Evolutionary conservation across 108 stramenopile genomes (phyloP).

Genomic region (Nitzschia putrida): DNA sequence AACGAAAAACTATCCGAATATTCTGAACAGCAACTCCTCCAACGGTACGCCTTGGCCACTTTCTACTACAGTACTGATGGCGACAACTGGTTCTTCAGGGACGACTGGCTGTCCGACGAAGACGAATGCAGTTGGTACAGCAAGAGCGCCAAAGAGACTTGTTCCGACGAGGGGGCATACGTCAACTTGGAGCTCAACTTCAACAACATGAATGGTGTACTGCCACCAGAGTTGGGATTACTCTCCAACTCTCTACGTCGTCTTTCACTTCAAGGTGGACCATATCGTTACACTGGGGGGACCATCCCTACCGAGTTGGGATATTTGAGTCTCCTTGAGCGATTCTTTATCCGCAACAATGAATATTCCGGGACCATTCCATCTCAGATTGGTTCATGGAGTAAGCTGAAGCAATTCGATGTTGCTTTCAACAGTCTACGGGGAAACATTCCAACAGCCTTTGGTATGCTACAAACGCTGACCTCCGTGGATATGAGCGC

Average conservation of each 20-base stretch:
- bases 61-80: slow-evolving; percentile 47
- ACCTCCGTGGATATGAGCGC: slow-evolving; percentile 42
- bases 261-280: slow-evolving; percentile 23
- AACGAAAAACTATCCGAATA: slow-evolving; percentile 8
- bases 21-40: slow-evolving; percentile 13
- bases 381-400: slow-evolving; percentile 43
- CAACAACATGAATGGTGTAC: slow-evolving; percentile 34
- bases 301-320: slow-evolving; percentile 58
- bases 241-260: slow-evolving; percentile 28
- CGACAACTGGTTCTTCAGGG: slow-evolving; percentile 38
- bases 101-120: slow-evolving; percentile 24
- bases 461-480: slow-evolving; percentile 46
- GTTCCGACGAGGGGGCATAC: slow-evolving; percentile 4
- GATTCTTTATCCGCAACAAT: slow-evolving; percentile 41
- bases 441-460: slow-evolving; percentile 36
- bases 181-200: slow-evolving; percentile 29
- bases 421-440: slow-evolving; percentile 18
- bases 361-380: slow-evolving; percentile 48
- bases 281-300: slow-evolving; percentile 20
- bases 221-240: slow-evolving; percentile 35
- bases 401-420: slow-evolving; percentile 35
- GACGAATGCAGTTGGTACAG: slow-evolving; percentile 43
- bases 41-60: slow-evolving; percentile 44
- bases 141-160: slow-evolving; percentile 2
- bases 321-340: slow-evolving; percentile 34